Evolutionary conservation across 805 yeast species (phyloP).

Genomic region (Candida alai): DNA sequence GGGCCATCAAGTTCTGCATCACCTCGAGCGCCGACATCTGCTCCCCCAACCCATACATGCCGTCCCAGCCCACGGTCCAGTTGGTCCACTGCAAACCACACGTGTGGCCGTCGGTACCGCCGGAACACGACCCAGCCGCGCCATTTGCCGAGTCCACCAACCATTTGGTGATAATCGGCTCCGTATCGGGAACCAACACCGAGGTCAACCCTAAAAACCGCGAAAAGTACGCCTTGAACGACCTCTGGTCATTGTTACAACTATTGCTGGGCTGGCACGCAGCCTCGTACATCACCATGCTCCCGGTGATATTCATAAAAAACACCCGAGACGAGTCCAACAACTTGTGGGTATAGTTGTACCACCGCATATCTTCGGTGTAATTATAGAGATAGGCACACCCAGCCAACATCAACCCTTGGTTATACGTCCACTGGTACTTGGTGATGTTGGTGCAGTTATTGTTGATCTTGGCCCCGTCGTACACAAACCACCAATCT

Average conservation of each 20-base stretch:
- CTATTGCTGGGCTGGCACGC: conserved; percentile 66
- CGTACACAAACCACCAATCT: conserved; percentile 56
- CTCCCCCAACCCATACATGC: conserved; percentile 70
- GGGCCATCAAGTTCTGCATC: conserved; percentile 44
- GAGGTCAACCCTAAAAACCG: conserved; percentile 75
- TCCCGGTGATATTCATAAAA: conserved; percentile 36
- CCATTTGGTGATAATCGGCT: conserved; percentile 41
- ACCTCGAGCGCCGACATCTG: conserved; percentile 72
- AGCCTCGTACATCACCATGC: conserved; percentile 64
- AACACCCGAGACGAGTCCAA: conserved; percentile 54
- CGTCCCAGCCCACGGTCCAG: conserved; percentile 52
- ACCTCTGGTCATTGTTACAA: conserved; percentile 85
- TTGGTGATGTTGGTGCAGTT: conserved; percentile 61
- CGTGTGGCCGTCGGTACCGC: conserved; percentile 72
- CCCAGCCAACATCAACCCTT: conserved; percentile 75
- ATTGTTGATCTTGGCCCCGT: conserved; percentile 58
- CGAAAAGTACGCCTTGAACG: conserved; percentile 83
- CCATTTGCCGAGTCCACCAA: conserved; percentile 44
- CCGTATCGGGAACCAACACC: conserved; percentile 60
- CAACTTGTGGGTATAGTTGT: conserved; percentile 51
- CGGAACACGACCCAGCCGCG: conserved; percentile 68
- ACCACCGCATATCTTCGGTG: conserved; percentile 68
- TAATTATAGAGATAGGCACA: conserved; percentile 75
- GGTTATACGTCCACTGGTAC: conserved; percentile 83
- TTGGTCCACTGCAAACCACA: conserved; percentile 70